Percentiles rank a stretch among this genome's conserved stretches.
Conservation (phyloP, 1,284 basidiomycete genomes). For the Marasmius tenuissimus region DNA sequence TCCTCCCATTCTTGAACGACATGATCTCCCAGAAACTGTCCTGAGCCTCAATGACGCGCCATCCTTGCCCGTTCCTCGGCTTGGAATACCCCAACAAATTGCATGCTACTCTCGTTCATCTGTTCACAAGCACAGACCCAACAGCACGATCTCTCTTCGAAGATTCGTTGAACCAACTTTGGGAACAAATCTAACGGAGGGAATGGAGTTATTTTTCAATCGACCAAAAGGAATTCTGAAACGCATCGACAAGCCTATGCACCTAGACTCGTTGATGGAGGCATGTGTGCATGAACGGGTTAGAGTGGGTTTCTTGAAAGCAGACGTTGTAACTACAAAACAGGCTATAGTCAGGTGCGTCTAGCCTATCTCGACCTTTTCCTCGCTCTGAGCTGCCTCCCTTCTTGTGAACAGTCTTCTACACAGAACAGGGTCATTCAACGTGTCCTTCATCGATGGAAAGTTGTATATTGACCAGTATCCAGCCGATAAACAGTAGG, state of each 20-base stretch:
- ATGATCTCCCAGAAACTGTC: background rate
- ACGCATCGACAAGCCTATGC: background rate
- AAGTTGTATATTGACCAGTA: constrained; percentile 17
- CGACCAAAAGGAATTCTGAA: background rate
- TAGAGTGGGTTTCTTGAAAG: constrained; percentile 8
- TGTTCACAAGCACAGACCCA: background rate
- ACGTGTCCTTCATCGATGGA: constrained; percentile 19
- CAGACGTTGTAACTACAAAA: constrained; percentile 18
- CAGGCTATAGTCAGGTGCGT: constrained; percentile 14
- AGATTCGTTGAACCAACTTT: background rate
- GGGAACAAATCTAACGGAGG: background rate
- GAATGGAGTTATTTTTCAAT: background rate
- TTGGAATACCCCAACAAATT: constrained; percentile 5
- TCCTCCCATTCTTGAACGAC: background rate
- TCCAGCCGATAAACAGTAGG: background rate
- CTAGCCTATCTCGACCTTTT: constrained; percentile 1
- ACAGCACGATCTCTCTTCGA: constrained; percentile 6
- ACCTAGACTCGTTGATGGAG: constrained; percentile 11
- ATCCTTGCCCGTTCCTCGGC: background rate
- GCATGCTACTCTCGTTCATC: constrained; percentile 7
- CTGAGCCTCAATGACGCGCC: background rate
- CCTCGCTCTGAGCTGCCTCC: background rate
- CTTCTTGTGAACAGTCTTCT: constrained; percentile 5
- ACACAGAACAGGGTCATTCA: constrained; percentile 11
- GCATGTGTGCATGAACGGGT: constrained; percentile 13